These are phyloP conservation scores for Mortierella sp. DNA, from an alignment of 371 early-diverging fungal genomes.

Conservation along the genomic window DNA sequence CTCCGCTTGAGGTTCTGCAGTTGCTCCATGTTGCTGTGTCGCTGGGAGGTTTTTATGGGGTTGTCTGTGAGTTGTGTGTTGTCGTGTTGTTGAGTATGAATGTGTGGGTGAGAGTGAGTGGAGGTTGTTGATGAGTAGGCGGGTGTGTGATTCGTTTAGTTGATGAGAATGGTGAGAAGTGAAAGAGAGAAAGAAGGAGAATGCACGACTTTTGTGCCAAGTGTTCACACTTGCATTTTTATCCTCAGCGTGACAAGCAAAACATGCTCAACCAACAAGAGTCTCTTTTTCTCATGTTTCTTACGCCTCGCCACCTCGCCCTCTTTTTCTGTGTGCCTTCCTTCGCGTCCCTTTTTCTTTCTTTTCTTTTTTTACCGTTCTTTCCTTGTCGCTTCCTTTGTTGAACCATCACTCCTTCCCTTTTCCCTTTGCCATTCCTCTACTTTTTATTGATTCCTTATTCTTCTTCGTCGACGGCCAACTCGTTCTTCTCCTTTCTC, in stretches of 20 bases:
- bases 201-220: too few relatives aligned
- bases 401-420: background rate
- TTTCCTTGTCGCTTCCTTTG: background rate
- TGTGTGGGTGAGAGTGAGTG: background rate
- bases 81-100: background rate
- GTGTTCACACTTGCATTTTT: too few relatives aligned
- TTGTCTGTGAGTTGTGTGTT: background rate
- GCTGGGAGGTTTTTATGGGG: too few relatives aligned
- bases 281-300: too few relatives aligned
- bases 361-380: background rate
- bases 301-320: background rate
- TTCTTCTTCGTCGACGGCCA: background rate
- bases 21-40: constrained; percentile 24
- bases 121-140: too few relatives aligned
- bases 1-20: constrained; percentile 23
- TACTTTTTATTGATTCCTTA: background rate
- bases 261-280: too few relatives aligned
- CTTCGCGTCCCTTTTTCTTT: background rate
- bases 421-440: background rate
- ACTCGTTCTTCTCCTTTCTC: background rate
- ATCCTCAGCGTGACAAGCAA: too few relatives aligned
- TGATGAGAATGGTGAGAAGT: background rate
- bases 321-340: background rate
- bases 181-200: background rate
- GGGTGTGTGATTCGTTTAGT: background rate